Percentiles rank a stretch among this genome's conserved stretches.
These are phyloP conservation scores for Silene vulgaris DNA, from an alignment of 179 eudicot genomes.

Conservation along the genomic window DNA sequence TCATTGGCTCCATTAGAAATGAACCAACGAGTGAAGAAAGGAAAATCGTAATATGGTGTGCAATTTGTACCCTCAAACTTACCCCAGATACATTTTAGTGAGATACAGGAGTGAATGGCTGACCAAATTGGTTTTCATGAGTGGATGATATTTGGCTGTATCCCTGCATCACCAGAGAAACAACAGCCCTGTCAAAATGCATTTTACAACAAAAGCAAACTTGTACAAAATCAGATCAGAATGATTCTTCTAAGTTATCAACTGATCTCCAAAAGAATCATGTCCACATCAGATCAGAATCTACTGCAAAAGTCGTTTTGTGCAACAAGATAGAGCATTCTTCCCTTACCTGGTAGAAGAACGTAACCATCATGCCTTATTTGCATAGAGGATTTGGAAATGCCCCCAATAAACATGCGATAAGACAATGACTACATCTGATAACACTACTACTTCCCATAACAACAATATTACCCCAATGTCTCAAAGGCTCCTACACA, in stretches of 20 bases:
- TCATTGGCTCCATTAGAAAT: background rate
- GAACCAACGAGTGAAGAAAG: background rate
- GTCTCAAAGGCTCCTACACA: background rate
- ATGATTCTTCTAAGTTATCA: too few species aligned
- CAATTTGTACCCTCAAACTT: slow-evolving; percentile 22
- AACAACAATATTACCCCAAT: background rate
- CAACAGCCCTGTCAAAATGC: slow-evolving; percentile 10
- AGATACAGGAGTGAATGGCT: slow-evolving; percentile 79
- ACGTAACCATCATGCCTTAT: background rate
- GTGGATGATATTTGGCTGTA: slow-evolving; percentile 60
- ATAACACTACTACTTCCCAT: background rate
- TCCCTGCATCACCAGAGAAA: slow-evolving; percentile 45
- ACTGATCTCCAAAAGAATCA: too few species aligned
- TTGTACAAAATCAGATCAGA: background rate
- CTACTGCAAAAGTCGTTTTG: background rate
- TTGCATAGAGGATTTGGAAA: background rate
- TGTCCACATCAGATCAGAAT: too few species aligned
- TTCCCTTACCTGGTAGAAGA: slow-evolving; percentile 2
- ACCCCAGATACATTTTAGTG: slow-evolving; percentile 62
- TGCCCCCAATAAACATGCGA: background rate
- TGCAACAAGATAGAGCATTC: background rate
- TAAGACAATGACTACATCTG: slow-evolving; percentile 1
- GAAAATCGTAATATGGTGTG: background rate
- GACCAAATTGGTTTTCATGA: slow-evolving; percentile 72
- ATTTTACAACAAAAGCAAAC: background rate